Conservation (phyloP, 495 filamentous ascomycete genomes). For the Penicillium desertorum region DNA sequence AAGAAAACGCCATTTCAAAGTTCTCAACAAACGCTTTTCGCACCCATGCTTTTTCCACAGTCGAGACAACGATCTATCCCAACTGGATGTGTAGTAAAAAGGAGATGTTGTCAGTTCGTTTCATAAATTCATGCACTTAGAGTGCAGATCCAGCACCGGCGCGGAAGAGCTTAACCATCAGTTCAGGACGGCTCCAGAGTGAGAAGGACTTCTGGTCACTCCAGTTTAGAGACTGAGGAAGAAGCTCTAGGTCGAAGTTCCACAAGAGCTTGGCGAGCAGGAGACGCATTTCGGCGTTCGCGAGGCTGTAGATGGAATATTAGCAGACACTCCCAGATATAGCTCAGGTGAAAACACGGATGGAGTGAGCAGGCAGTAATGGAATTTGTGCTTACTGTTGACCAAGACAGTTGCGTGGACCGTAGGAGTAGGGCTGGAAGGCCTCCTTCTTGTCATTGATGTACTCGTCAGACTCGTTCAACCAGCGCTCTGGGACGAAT, state of each 20-base stretch:
- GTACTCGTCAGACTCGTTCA: slow-evolving; percentile 27
- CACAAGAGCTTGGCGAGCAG: slow-evolving; percentile 52
- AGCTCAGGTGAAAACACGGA: not conserved
- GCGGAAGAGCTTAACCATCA: slow-evolving; percentile 17
- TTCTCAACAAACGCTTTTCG: slow-evolving; percentile 1
- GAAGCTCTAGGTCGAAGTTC: slow-evolving; percentile 50
- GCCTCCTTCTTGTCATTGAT: slow-evolving; percentile 24
- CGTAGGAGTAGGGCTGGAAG: slow-evolving; percentile 41
- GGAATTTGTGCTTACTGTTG: slow-evolving; percentile 29
- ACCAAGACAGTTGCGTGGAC: slow-evolving; percentile 43
- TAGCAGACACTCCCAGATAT: slow-evolving; percentile 1
- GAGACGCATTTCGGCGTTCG: slow-evolving; percentile 54
- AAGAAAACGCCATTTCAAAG: not conserved
- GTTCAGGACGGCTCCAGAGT: slow-evolving; percentile 30
- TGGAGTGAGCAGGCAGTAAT: not conserved
- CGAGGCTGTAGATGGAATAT: slow-evolving; percentile 36
- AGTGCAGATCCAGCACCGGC: not conserved
- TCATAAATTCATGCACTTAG: not conserved
- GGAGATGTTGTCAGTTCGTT: not conserved
- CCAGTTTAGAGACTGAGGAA: slow-evolving; percentile 36
- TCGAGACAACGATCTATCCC: not conserved
- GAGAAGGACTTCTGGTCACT: slow-evolving; percentile 42
- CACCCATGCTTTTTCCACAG: not conserved
- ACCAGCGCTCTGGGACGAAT: slow-evolving; percentile 51
- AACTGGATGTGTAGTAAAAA: not conserved